Percentiles rank a stretch among this genome's conserved stretches.
Conservation (phyloP, 148 eudicot genomes). For the Persicaria maculosa region DNA sequence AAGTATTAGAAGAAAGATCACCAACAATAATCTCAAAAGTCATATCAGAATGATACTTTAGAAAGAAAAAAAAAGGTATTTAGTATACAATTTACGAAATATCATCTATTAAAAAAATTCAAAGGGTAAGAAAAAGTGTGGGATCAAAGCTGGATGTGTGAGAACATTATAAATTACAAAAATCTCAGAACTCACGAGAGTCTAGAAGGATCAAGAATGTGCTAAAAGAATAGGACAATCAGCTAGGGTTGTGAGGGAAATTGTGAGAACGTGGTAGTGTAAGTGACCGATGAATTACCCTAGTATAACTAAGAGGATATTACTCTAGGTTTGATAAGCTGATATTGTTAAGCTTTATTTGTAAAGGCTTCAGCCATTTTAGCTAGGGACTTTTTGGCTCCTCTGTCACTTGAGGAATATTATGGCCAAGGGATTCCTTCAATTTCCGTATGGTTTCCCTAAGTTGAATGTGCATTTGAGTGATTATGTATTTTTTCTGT, state of each 20-base stretch:
- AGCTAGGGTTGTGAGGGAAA: not conserved
- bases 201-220: not conserved
- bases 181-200: not conserved
- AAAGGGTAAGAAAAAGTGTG: not conserved
- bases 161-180: not conserved
- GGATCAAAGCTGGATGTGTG: not conserved
- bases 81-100: not conserved
- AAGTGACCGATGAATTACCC: not conserved
- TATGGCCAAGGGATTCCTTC: not conserved
- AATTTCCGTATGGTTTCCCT: not conserved
- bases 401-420: not conserved
- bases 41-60: not conserved
- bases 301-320: not conserved
- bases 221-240: not conserved
- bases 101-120: not conserved
- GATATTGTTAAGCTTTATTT: not conserved
- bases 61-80: not conserved
- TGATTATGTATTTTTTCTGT: not conserved
- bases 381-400: not conserved
- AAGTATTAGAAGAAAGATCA: not conserved
- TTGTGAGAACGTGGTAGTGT: not conserved
- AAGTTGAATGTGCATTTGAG: not conserved
- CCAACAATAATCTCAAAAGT: not conserved
- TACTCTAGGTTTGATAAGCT: not conserved
- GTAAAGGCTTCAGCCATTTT: not conserved